Conservation (phyloP, 345 rosid species). For the Hibiscus syriacus region DNA sequence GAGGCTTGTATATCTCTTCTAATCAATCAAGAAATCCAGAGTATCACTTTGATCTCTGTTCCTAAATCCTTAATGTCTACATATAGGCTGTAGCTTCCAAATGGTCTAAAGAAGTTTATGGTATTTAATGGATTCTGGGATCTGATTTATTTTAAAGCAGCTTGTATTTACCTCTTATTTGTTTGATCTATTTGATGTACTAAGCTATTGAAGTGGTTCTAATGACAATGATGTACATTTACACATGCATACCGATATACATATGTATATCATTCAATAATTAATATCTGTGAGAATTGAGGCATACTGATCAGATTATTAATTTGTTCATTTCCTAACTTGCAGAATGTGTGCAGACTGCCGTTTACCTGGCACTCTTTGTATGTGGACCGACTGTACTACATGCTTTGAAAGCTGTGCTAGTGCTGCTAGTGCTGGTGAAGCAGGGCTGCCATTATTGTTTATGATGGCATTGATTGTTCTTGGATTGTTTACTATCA, state of each 20-base stretch:
- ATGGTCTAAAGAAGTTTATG: not conserved
- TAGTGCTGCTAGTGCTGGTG: constrained; percentile 90
- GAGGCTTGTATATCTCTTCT: too few species aligned
- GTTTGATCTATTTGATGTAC: not conserved
- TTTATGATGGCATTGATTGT: constrained; percentile 77
- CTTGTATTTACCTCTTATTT: not conserved
- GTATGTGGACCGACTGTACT: constrained; percentile 99
- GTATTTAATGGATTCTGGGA: not conserved
- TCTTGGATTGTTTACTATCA: constrained; percentile 84
- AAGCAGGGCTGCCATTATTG: constrained; percentile 86
- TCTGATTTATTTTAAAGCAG: not conserved
- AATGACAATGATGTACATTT: not conserved
- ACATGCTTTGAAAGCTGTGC: constrained; percentile 97
- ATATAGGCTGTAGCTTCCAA: not conserved
- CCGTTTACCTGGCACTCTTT: constrained; percentile 94
- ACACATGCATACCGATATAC: not conserved
- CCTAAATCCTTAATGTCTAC: too few species aligned
- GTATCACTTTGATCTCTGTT: too few species aligned
- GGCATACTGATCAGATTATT: not conserved
- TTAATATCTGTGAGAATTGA: not conserved
- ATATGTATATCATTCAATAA: not conserved
- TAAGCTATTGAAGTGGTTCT: not conserved
- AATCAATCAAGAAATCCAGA: too few species aligned
- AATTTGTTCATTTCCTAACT: constrained; percentile 4
- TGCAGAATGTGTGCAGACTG: constrained; percentile 97